These are phyloP conservation scores for Tephrocybe sp. DNA, from an alignment of 768 basidiomycete genomes.

Conservation along the genomic window DNA sequence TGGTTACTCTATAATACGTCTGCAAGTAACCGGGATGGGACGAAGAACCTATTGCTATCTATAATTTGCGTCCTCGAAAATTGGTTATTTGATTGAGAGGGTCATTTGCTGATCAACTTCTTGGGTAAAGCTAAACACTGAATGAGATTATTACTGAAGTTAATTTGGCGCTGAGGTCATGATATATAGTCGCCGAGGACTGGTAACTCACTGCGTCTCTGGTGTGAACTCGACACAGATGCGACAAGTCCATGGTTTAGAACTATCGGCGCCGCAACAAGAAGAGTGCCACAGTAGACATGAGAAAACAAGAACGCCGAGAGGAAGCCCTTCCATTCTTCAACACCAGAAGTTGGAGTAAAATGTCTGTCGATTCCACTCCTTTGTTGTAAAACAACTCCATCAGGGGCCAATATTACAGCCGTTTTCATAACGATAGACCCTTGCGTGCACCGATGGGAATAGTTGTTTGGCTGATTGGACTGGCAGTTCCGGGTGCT, in stretches of 20 bases:
- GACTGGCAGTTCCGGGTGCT: no score
- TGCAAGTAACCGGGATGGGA: no score
- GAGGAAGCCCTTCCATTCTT: slow-evolving; percentile 24
- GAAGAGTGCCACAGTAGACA: slow-evolving; percentile 69
- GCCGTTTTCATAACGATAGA: no score
- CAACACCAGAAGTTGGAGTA: no score
- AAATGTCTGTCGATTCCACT: slow-evolving; percentile 36
- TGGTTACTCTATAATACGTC: no score
- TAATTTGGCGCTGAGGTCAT: slow-evolving; percentile 74
- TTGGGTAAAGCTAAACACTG: no score
- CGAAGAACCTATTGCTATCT: slow-evolving; percentile 48
- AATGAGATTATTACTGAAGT: no score
- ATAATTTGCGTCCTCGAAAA: slow-evolving; percentile 64
- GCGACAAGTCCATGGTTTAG: slow-evolving; percentile 75
- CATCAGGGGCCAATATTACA: slow-evolving; percentile 51
- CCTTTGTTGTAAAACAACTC: slow-evolving; percentile 63
- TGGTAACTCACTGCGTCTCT: slow-evolving; percentile 68
- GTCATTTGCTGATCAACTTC: slow-evolving; percentile 69
- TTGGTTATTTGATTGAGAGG: no score
- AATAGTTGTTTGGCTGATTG: no score
- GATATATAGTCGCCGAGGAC: slow-evolving; percentile 62
- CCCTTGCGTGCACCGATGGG: no score
- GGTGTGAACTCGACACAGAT: slow-evolving; percentile 69
- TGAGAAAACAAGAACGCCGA: slow-evolving; percentile 55
- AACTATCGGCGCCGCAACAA: slow-evolving; percentile 70